Evolutionary conservation across 2,329 filamentous ascomycete species (phyloP).

Genomic region (Verticillium tricorpus): DNA sequence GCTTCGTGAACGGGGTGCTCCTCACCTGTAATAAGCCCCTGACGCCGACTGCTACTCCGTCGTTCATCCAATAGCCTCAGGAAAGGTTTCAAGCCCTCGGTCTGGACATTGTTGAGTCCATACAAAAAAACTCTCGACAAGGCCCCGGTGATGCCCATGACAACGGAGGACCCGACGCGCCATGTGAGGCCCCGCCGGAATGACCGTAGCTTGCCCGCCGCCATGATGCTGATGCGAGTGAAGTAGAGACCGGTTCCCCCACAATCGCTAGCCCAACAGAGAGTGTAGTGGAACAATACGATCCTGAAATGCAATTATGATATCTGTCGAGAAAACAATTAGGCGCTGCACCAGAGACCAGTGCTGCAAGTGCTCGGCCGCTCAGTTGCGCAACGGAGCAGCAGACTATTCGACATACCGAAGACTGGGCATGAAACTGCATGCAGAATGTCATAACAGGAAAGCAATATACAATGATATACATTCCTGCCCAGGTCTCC

Average conservation of each 20-base stretch:
- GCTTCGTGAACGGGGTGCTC: not conserved
- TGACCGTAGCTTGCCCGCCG: slow-evolving; percentile 11
- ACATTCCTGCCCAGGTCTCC: not conserved
- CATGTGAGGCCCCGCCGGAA: slow-evolving; percentile 58
- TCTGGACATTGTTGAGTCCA: slow-evolving; percentile 69
- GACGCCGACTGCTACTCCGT: slow-evolving; percentile 57
- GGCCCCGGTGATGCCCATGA: slow-evolving; percentile 69
- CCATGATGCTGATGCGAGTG: not conserved
- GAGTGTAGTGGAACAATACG: not conserved
- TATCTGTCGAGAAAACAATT: not conserved
- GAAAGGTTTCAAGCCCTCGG: slow-evolving; percentile 72
- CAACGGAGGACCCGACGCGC: slow-evolving; percentile 67
- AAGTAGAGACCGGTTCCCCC: no score
- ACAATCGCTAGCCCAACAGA: not conserved
- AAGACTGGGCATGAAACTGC: not conserved
- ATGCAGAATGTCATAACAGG: not conserved
- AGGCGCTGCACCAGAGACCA: not conserved
- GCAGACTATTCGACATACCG: not conserved
- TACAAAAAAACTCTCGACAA: slow-evolving; percentile 72
- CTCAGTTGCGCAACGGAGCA: not conserved
- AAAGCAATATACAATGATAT: not conserved
- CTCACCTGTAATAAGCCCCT: slow-evolving; percentile 71
- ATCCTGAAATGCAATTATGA: not conserved
- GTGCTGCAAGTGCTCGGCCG: not conserved
- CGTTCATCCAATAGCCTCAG: slow-evolving; percentile 71